phyloP scores from a whole-genome alignment of 345 rosid genomes.

The Gossypium anomalum region DNA sequence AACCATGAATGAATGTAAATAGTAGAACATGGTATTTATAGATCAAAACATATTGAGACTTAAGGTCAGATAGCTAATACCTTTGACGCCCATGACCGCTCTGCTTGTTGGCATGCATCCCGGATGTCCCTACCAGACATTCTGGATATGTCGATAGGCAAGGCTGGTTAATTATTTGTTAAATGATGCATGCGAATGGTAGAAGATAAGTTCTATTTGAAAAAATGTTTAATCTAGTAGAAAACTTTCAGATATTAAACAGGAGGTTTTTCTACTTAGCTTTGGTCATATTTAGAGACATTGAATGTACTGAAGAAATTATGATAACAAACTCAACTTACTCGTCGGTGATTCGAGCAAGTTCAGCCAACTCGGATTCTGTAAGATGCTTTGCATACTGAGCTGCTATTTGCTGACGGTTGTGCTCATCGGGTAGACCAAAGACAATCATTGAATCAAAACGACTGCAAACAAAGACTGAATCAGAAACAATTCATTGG shows the following conservation, averaged over 20 bases:
- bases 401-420: constrained; percentile 64
- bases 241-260: neutral
- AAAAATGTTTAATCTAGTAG: neutral
- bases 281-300: neutral
- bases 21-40: neutral
- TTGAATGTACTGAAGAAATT: neutral
- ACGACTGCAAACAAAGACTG: constrained; percentile 47
- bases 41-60: neutral
- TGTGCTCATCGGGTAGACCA: constrained; percentile 63
- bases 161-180: neutral
- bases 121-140: constrained; percentile 92
- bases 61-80: constrained; percentile 22
- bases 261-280: no score
- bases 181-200: neutral
- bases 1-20: neutral
- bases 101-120: constrained; percentile 91
- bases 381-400: constrained; percentile 85
- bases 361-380: constrained; percentile 58
- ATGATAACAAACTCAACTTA: constrained; percentile 23
- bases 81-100: constrained; percentile 94
- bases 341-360: constrained; percentile 63
- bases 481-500: constrained; percentile 1
- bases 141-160: constrained; percentile 31
- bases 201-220: neutral
- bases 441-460: constrained; percentile 84